These are phyloP conservation scores for Skeletonema grethae DNA, from an alignment of 108 stramenopile genomes.

Conservation along the genomic window DNA sequence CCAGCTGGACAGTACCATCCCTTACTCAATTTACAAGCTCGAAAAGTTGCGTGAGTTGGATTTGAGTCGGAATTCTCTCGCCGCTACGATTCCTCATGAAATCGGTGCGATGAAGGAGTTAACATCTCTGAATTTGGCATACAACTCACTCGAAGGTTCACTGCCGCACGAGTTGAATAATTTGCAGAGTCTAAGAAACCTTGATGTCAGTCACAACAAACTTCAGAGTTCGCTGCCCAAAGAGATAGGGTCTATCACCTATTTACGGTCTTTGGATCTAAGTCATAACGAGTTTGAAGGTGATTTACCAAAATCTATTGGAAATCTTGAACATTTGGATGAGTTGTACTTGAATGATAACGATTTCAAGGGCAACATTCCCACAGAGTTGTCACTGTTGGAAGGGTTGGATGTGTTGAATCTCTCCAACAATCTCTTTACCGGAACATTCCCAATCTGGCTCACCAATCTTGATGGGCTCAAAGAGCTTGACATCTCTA, in stretches of 20 bases:
- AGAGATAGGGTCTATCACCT: conserved; percentile 41
- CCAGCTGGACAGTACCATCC: conserved; percentile 25
- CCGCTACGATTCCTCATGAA: conserved; percentile 61
- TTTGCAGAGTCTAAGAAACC: conserved; percentile 20
- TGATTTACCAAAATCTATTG: conserved; percentile 46
- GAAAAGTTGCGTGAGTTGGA: conserved; percentile 33
- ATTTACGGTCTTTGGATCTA: conserved; percentile 41
- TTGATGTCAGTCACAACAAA: conserved; percentile 43
- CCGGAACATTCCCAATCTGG: conserved; percentile 30
- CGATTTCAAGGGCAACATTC: conserved; percentile 45
- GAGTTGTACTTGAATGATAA: conserved; percentile 53
- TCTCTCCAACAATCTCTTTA: conserved; percentile 41
- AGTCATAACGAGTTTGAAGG: conserved; percentile 53
- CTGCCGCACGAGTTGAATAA: conserved; percentile 33
- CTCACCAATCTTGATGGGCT: conserved; percentile 27
- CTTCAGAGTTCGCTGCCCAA: conserved; percentile 40
- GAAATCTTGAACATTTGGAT: conserved; percentile 56
- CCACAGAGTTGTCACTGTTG: conserved; percentile 48
- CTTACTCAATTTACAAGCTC: conserved; percentile 23
- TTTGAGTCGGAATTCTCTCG: conserved; percentile 45
- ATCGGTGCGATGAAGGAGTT: conserved; percentile 44
- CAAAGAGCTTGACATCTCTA: conserved; percentile 34
- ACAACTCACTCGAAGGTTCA: conserved; percentile 31
- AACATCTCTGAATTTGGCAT: conserved; percentile 38
- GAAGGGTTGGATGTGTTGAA: conserved; percentile 34